Evolutionary conservation across 768 basidiomycete species (phyloP), one percentile per base, ranked within the genome.

Genomic region (Boletus reticulatus): DNA sequence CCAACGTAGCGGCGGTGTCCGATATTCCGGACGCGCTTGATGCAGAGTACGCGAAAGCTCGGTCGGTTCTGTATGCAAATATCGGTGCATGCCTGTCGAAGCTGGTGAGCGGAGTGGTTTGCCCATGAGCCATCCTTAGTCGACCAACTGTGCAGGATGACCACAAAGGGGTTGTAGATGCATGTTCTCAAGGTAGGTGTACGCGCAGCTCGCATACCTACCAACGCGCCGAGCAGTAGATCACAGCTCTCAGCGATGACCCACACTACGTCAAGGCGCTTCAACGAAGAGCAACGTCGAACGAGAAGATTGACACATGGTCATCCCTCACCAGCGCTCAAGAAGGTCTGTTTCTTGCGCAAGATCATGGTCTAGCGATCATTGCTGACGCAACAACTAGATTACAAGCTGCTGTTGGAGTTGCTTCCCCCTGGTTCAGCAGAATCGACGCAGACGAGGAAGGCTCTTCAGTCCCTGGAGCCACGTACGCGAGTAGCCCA

Each of bases 221-320:
- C 52, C n/a, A 7, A 52, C 10, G 10, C 19, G 20, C 52, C 52
- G 50, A 61, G 14, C 56, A 56, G 17, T 12, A 44, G 53, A 32
- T n/a, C 43, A 37, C 64, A 94, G 94, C 94, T 24, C 77, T 99
- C n/a, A 72, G 78, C 32, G 91, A 98, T 63, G 90, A 97, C 63
- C 88, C 94, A 12, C 68, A 73, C 20, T 96, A 98, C 67, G 70
- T 88, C 61, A 98, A 96, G 72, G 95, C 89, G 1, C 75, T 97
- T 7, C 91, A 93, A 66, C 77, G 97, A 62, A 84, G 97, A n/a
- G 94, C 94, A 13, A 66, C 80, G 20, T 91, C 90, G 8, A 96
- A 94, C 67, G 93, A 94, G 58, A 75, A 78, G 42, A 73, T 98
- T 27, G 77, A 79, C 56, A 84, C 88, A 11, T 98, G 95, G 95